Base-by-base conservation (phyloP, 768 basidiomycete genomes). In the Gloeostereum incarnatum region DNA sequence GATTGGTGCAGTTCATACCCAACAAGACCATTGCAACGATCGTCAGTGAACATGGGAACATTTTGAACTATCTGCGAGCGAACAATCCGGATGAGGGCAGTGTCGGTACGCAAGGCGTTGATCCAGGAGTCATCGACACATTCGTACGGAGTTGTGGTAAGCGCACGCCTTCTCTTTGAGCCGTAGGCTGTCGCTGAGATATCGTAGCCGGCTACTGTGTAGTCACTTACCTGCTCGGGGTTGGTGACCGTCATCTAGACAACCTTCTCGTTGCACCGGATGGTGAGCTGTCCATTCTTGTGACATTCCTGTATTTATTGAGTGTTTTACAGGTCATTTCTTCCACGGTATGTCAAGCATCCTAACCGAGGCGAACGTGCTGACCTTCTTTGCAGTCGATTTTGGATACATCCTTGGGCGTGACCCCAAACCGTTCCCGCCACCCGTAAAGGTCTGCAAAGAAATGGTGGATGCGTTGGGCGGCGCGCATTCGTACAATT, bases 381-480 rank as follows among this genome's bases (percentile, higher is more conserved):
- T 54, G 14, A 61, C 38, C 6, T 26, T 35, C 13, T 27, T 17
- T 14, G 0, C 53, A 94, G 96, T 98, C 45, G 96, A 98, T 55
- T 99, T 98, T 52, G 94, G 96, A 2, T 99, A 97, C 59, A 98
- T 98, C 49, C 73, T 98, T 10, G 96, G 96, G 2, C 81, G 92
- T 2, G 96, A 98, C 54, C 96, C 96, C 0, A 98, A 99, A 52
- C 90, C 92, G 0, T 94, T 93, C 54, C 93, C 96, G 2, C 96
- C 96, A 5, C 88, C 92, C 9, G 93, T 98, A 47, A 99, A 99
- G 57, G 87, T 99, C 27, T 97, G 93, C 61, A 93, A 94, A 53
- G 96, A 98, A 55, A 99, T 98, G 96, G 90, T 98, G 0, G 96
- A 99, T 55, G 94, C 88, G 8, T 94, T 99, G 92, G 96, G 96